Evolutionary conservation across 2,329 filamentous ascomycete genomes (phyloP).

Genomic region (Lachnellula subtilissima): DNA sequence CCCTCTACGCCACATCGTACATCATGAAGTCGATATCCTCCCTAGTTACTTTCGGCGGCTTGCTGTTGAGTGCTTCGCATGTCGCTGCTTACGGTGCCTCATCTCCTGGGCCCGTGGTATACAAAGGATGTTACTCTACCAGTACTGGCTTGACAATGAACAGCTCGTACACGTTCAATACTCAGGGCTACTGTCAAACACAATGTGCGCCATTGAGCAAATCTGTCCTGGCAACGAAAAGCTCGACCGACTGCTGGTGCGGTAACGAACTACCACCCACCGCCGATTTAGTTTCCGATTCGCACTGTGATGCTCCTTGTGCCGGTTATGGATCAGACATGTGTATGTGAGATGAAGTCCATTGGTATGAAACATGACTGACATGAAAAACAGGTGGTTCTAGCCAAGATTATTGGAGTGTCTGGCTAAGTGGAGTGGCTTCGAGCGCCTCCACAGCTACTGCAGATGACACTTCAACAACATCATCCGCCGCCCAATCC

Average conservation of each 20-base stretch:
- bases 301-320: conserved; percentile 23
- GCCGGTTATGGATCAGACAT: conserved; percentile 27
- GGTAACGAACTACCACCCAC: conserved; percentile 25
- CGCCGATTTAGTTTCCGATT: conserved; percentile 14
- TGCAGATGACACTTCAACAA: conserved; percentile 7
- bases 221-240: conserved; percentile 24
- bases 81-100: conserved; percentile 10
- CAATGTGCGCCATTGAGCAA: conserved; percentile 16
- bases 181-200: conserved; percentile 24
- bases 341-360: conserved; percentile 17
- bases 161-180: conserved; percentile 24
- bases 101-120: conserved; percentile 6
- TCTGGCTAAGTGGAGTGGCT: conserved; percentile 26
- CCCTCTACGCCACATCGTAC: conserved; percentile 1
- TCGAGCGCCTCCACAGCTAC: conserved; percentile 14
- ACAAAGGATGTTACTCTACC: conserved; percentile 27
- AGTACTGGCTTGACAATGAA: conserved; percentile 23
- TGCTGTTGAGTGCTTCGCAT: conserved; percentile 13
- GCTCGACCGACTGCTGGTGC: conserved; percentile 28
- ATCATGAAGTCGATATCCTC: conserved; percentile 18
- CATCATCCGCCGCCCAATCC: conserved; percentile 6
- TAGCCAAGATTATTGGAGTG: conserved; percentile 15
- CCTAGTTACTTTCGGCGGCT: conserved; percentile 14
- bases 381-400: conserved; percentile 26
- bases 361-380: conserved; percentile 7